phyloP scores from a whole-genome alignment of 2,329 filamentous ascomycete species.

The Stagonosporopsis cucurbitacearum region DNA sequence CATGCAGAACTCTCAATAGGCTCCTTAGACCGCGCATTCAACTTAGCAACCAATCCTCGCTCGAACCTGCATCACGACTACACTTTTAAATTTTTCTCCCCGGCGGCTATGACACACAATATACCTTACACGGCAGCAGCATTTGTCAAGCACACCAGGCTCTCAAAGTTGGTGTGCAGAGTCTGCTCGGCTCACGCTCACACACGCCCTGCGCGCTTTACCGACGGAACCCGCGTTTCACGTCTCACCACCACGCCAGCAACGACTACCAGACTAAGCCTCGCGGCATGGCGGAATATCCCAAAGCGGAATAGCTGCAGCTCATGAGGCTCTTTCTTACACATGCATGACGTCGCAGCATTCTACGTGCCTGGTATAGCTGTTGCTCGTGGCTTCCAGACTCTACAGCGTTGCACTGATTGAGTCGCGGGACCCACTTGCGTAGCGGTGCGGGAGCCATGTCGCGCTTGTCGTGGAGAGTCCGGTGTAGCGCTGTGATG shows the following conservation, averaged over 20 bases:
- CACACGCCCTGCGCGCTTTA: slow-evolving; percentile 7
- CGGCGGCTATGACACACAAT: slow-evolving; percentile 32
- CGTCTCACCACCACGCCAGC: slow-evolving; percentile 12
- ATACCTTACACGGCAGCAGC: slow-evolving; percentile 29
- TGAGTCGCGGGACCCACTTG: slow-evolving; percentile 9
- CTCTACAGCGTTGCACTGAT: slow-evolving; percentile 13
- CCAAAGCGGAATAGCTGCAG: not conserved
- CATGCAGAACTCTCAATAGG: slow-evolving; percentile 21
- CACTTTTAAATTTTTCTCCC: slow-evolving; percentile 12
- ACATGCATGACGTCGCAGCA: slow-evolving; percentile 14
- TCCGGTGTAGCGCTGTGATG: slow-evolving; percentile 3
- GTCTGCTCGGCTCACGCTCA: slow-evolving; percentile 10
- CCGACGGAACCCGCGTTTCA: slow-evolving; percentile 6
- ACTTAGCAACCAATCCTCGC: slow-evolving; percentile 22
- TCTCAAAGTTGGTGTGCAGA: slow-evolving; percentile 14
- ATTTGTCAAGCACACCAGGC: slow-evolving; percentile 28
- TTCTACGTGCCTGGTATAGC: not conserved
- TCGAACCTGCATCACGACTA: slow-evolving; percentile 18
- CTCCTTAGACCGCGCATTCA: slow-evolving; percentile 18
- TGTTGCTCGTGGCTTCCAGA: slow-evolving; percentile 9
- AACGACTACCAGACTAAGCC: slow-evolving; percentile 3
- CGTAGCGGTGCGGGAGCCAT: not conserved
- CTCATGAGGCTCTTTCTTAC: slow-evolving; percentile 10
- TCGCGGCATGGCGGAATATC: slow-evolving; percentile 18
- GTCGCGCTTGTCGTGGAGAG: slow-evolving; percentile 4